Base-by-base conservation (phyloP, 805 yeast genomes). In the Saccharomycopsis sp. region DNA sequence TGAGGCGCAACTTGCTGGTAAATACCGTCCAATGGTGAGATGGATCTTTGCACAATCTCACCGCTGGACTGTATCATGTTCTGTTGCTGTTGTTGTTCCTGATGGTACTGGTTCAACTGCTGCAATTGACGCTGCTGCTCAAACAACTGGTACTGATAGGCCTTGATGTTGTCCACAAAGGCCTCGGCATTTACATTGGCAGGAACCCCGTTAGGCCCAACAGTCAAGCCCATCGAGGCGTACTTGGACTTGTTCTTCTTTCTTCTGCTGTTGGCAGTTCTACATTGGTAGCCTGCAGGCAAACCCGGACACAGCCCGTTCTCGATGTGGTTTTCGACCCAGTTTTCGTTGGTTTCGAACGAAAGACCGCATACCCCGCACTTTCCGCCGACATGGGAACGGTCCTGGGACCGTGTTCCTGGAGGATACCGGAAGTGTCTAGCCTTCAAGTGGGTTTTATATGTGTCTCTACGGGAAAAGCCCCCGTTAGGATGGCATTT, bases 391-490 rank as follows among this genome's bases (percentile, higher is more conserved):
- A 85, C 88, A 55, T 81, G 78, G 20, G 72, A 70, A 62, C 97
- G 79, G 65, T 89, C 87, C 61, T 81, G 84, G 71, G 90, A 89
- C 68, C 85, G 82, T 2, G 96, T 90, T 3, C 96, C 96, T 47
- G 80, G 79, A 3, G 97, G 97, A 70, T 91, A 91, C 63, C 82
- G 86, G 70, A 91, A 91, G 68, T 91, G 97, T 62, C 91, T 78
- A 1, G 97, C 96, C 69, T 88, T 89, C 62, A 91, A 75, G 72
- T 91, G 97, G 72, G 91, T 91, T 68, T 91, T 91, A 73, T 83
- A 91, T 2, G 97, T 91, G 69, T 91, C 97, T 69, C 97, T 87
- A 55, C 97, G 78, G 12, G 91, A 84, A 66, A 91, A 91, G 34
- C 87, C 84, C 3, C 97, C 97, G 5, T 89, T 82, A 57, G 82